Percentiles rank a stretch among this genome's conserved stretches.
phyloP scores from a whole-genome alignment of 352 stramenopile species.

The Phytopythium montanum region DNA sequence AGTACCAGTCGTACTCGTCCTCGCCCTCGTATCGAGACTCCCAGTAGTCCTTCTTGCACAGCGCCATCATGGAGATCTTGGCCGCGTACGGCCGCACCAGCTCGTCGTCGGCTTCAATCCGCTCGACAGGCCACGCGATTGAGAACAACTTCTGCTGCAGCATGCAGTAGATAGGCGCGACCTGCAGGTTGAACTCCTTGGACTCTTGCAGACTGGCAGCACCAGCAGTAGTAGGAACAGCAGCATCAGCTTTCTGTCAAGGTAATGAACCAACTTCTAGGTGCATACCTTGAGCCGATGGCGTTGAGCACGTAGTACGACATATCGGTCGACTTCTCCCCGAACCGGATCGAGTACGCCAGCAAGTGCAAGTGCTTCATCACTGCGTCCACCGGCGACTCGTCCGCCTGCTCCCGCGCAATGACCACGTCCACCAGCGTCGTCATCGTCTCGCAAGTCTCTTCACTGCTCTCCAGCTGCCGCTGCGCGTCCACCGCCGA shows the following conservation, averaged over 20 bases:
- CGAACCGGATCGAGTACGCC: slow-evolving; percentile 49
- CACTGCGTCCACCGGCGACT: slow-evolving; percentile 24
- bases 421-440: slow-evolving; percentile 1
- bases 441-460: neutral
- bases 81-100: slow-evolving; percentile 38
- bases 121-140: slow-evolving; percentile 35
- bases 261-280: neutral
- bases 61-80: slow-evolving; percentile 53
- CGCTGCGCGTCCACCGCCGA: slow-evolving; percentile 32
- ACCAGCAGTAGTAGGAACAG: neutral
- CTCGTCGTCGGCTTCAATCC: slow-evolving; percentile 23
- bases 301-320: slow-evolving; percentile 52
- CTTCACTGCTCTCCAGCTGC: slow-evolving; percentile 16
- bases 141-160: slow-evolving; percentile 41
- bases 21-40: slow-evolving; percentile 44
- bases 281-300: slow-evolving; percentile 18
- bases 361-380: slow-evolving; percentile 35
- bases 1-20: slow-evolving; percentile 60
- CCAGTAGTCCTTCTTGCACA: slow-evolving; percentile 62
- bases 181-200: slow-evolving; percentile 35
- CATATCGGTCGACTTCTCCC: slow-evolving; percentile 32
- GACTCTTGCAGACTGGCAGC: slow-evolving; percentile 23
- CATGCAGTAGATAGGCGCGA: slow-evolving; percentile 48
- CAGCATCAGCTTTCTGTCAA: too few species aligned
- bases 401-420: slow-evolving; percentile 1